These are phyloP conservation scores for Arthrobotrys sphaeroides DNA, from an alignment of 2,329 filamentous ascomycete species.

Conservation along the genomic window DNA sequence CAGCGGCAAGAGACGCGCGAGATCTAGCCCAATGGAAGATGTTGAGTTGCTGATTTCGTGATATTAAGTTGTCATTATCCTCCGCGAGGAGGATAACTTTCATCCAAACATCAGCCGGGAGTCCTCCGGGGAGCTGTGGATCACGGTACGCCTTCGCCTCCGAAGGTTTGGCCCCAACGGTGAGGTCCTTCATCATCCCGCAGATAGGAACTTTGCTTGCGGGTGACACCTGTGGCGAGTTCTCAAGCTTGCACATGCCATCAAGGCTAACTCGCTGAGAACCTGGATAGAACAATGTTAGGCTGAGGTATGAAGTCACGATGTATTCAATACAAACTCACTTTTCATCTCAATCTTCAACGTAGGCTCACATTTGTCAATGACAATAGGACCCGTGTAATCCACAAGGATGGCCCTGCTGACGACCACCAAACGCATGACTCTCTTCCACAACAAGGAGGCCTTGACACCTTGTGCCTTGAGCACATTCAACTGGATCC, in stretches of 20 bases:
- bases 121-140: conserved; percentile 24
- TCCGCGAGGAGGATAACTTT: conserved; percentile 46
- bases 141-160: not conserved
- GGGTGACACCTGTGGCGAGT: not conserved
- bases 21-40: conserved; percentile 50
- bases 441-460: conserved; percentile 43
- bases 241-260: conserved; percentile 8
- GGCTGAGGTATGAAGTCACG: too few species aligned
- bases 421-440: conserved; percentile 48
- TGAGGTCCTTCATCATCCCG: conserved; percentile 1
- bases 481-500: conserved; percentile 37
- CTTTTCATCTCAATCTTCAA: conserved; percentile 28
- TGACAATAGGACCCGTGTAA: conserved; percentile 24
- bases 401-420: conserved; percentile 39
- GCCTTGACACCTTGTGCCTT: conserved; percentile 41
- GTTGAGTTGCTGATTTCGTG: conserved; percentile 38
- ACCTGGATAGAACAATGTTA: conserved; percentile 3
- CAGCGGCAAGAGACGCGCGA: conserved; percentile 20
- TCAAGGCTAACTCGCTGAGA: conserved; percentile 26
- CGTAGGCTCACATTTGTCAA: conserved; percentile 28
- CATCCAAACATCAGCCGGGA: conserved; percentile 42
- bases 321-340: not conserved
- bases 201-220: not conserved
- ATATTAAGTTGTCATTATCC: conserved; percentile 27
- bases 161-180: not conserved